phyloP scores from a whole-genome alignment of 106 monocot genomes.

The Dendrobium chrysotoxum region DNA sequence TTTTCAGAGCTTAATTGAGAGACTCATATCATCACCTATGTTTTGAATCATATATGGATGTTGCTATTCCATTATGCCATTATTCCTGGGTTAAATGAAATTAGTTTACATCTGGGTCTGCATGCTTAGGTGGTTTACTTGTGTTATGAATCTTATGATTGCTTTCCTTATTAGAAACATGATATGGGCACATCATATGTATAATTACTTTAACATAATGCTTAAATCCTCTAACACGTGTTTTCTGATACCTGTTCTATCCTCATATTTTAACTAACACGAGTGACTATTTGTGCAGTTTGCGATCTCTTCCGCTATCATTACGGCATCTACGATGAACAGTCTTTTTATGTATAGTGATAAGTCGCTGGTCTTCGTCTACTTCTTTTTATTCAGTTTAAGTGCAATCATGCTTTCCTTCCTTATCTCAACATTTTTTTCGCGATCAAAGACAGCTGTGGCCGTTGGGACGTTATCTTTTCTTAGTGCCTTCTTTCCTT shows the following conservation, averaged over 20 bases:
- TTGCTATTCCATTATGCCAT: neutral
- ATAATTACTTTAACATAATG: neutral
- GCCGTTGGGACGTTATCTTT: conserved; percentile 90
- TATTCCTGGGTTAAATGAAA: no score
- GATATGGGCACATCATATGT: neutral
- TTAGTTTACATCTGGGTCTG: neutral
- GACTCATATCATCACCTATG: neutral
- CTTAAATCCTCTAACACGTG: neutral
- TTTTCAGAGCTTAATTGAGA: neutral
- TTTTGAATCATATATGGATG: neutral
- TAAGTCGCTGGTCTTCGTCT: conserved; percentile 76
- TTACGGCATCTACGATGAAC: conserved; percentile 77
- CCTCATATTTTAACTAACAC: neutral
- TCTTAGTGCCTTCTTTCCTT: conserved; percentile 83
- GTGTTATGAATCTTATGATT: neutral
- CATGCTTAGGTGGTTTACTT: neutral
- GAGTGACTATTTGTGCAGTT: conserved; percentile 46
- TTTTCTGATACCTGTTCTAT: neutral
- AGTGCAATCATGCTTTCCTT: conserved; percentile 87
- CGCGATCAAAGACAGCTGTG: conserved; percentile 88
- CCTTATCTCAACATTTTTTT: conserved; percentile 88
- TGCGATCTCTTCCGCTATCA: conserved; percentile 79
- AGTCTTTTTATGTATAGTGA: conserved; percentile 86
- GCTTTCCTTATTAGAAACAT: neutral
- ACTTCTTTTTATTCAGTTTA: conserved; percentile 79